phyloP scores from a whole-genome alignment of 2,329 filamentous ascomycete species.

The Alternaria sp. region DNA sequence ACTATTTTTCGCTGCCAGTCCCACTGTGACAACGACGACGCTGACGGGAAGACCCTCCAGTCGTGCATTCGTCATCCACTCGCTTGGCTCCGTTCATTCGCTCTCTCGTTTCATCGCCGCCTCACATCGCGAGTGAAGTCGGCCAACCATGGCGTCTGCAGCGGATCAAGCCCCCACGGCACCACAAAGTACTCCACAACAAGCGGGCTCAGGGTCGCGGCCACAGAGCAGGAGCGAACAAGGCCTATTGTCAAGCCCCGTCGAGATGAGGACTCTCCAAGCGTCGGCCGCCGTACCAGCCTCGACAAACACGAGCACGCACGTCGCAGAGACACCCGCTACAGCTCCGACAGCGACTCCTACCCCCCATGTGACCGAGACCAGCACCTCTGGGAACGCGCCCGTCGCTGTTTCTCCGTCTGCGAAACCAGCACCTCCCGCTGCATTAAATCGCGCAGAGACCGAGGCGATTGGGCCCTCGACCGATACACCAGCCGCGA shows the following conservation, averaged over 20 bases:
- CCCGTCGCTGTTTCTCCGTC: constrained; percentile 27
- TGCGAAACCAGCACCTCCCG: constrained; percentile 36
- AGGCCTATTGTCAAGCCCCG: constrained; percentile 38
- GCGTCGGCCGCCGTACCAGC: constrained; percentile 31
- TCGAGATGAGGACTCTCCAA: constrained; percentile 48
- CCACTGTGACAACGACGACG: constrained; percentile 12
- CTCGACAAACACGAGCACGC: constrained; percentile 25
- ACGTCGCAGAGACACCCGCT: constrained; percentile 27
- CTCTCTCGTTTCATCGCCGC: constrained; percentile 25
- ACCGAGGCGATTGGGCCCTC: constrained; percentile 60
- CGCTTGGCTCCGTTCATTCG: constrained; percentile 31
- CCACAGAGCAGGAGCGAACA: constrained; percentile 33
- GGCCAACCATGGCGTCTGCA: constrained; percentile 45
- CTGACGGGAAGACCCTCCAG: constrained; percentile 4
- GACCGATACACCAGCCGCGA: constrained; percentile 54
- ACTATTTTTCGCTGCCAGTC: constrained; percentile 14
- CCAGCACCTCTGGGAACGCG: constrained; percentile 21
- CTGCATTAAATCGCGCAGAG: constrained; percentile 47
- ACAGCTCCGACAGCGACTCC: constrained; percentile 25
- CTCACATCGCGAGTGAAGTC: constrained; percentile 28
- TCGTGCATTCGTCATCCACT: constrained; percentile 16
- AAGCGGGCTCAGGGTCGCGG: constrained; percentile 30
- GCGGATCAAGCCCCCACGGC: constrained; percentile 40
- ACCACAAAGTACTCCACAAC: constrained; percentile 37
- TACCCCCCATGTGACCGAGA: constrained; percentile 23